Evolutionary conservation across 1,284 basidiomycete genomes (phyloP), one percentile per base, ranked within the genome.

Genomic region (Coniferiporia weirii): DNA sequence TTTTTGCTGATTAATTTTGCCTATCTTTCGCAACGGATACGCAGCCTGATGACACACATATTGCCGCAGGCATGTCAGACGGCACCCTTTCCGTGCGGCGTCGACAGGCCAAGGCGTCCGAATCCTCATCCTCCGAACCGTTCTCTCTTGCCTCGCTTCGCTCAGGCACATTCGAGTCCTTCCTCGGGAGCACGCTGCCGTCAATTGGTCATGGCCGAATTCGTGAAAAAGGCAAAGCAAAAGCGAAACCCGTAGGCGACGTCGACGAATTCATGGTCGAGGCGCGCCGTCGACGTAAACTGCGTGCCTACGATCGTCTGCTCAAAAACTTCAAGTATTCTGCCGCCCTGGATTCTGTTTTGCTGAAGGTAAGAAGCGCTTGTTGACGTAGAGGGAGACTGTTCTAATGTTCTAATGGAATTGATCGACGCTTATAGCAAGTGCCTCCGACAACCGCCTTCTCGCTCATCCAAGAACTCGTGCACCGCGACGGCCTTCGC

Each of bases 1-100:
- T 9, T 13, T 56, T 38, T 56, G 13, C 17, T 32, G 4, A 57
- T 17, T 35, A 27, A 50, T 3, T 22, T 34, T 61, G 49, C 6
- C 12, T 19, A 50, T 13, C 12, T 34, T 64, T 34, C 2, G 5
- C 5, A 5, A 27, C 27, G 27, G 27, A 27, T 5, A 27, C 44
- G 19, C 13, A 96, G 86, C 95, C 95, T 17, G 96, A 98, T 72
- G 94, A 97, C 69, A 96, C 93, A 1, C 95, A 98, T 68, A 90
- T 99, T 52, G 93, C 93, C 0, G 92, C 91, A 1, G 97, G 96
- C 27, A 94, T 98, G 90, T 89, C 94, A 1, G 97, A 99, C 70
- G 96, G 96, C 1, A 98, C 96, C 1, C 80, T 99, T 10, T 94
- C 93, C 27, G 82, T 95, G 43, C 87, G 93, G 36, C 79, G 92